Conservation (phyloP, 495 filamentous ascomycete genomes). For the Sordaria brevicollis region DNA sequence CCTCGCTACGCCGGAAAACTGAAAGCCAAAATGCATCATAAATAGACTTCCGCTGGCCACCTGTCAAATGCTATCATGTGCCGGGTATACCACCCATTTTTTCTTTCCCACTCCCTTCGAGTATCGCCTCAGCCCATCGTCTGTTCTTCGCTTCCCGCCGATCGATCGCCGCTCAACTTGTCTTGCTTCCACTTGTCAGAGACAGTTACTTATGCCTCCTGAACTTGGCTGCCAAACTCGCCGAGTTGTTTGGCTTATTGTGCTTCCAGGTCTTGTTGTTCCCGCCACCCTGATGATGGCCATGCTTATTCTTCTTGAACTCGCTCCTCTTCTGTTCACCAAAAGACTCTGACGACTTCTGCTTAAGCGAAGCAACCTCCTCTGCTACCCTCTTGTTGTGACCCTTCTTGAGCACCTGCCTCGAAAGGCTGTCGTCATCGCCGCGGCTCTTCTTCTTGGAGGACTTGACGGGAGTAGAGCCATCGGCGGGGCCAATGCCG, state of each 20-base stretch:
- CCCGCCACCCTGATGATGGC: background rate
- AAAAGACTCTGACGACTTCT: background rate
- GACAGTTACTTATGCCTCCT: background rate
- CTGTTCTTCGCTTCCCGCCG: background rate
- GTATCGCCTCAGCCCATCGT: no score
- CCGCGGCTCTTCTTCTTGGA: background rate
- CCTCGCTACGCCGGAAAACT: no score
- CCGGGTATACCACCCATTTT: no score
- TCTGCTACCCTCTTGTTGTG: slow-evolving; percentile 7
- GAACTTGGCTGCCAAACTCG: background rate
- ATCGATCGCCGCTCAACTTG: background rate
- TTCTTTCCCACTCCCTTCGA: no score
- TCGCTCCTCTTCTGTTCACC: background rate
- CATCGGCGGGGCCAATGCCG: slow-evolving; percentile 1
- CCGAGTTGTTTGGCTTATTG: background rate
- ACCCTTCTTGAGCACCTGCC: slow-evolving; percentile 4
- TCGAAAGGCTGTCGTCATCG: background rate
- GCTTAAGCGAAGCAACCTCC: background rate
- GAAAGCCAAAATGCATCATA: no score
- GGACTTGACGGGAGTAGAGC: background rate
- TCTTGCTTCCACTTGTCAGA: background rate
- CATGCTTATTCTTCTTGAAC: background rate
- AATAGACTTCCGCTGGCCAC: no score
- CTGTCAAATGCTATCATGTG: no score
- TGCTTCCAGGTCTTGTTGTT: background rate